Conservation (phyloP, 2,329 filamentous ascomycete species). For the Microthyrium microscopicum region DNA sequence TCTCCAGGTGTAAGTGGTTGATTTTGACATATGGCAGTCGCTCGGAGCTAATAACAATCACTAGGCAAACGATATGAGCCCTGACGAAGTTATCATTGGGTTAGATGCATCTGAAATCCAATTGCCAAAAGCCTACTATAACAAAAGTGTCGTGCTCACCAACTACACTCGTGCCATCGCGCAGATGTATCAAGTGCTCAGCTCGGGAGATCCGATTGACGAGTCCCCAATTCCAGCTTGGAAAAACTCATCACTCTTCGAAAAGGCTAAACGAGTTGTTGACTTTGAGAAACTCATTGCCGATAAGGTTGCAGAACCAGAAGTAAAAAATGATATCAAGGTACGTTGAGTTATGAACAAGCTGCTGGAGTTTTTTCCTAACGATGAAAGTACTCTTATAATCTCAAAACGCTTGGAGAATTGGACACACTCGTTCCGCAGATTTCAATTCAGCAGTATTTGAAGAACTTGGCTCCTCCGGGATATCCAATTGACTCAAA, state of each 20-base stretch:
- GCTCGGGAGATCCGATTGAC: not conserved
- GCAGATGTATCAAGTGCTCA: not conserved
- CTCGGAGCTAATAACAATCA: not conserved
- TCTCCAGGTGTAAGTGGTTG: not conserved
- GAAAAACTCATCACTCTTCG: not conserved
- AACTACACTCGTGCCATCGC: conserved; percentile 1
- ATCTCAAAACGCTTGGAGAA: conserved; percentile 42
- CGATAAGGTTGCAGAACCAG: not conserved
- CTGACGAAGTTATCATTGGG: not conserved
- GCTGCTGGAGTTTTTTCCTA: not conserved
- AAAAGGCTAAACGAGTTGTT: not conserved
- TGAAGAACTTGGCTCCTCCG: conserved; percentile 22
- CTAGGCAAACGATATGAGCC: conserved; percentile 1
- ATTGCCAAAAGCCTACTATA: not conserved
- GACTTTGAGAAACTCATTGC: not conserved
- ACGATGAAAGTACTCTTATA: conserved; percentile 27
- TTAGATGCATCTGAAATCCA: not conserved
- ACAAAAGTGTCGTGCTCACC: not conserved
- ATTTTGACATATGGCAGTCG: not conserved
- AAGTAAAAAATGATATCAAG: too few relatives aligned
- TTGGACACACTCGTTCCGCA: conserved; percentile 38
- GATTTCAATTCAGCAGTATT: conserved; percentile 35
- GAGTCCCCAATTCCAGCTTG: not conserved
- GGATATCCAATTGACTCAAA: conserved; percentile 32
- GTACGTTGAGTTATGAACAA: not conserved